A percentile compares a stretch with the other conserved stretches of the same genome.
These are phyloP conservation scores for Boletus rubroflammeus DNA, from an alignment of 768 basidiomycete species.

Conservation along the genomic window DNA sequence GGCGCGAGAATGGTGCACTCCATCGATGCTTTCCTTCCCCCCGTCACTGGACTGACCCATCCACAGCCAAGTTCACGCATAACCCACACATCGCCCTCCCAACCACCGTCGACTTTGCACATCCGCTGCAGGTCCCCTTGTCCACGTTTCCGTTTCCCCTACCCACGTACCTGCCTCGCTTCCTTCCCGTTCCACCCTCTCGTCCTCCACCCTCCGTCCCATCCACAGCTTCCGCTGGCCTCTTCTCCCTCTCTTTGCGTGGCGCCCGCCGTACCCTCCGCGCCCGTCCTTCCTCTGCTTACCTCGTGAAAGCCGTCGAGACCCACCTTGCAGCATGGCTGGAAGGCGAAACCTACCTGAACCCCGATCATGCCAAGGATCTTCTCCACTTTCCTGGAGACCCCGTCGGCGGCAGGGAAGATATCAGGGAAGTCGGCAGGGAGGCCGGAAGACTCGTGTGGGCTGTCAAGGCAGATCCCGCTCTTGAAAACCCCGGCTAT, in stretches of 20 bases:
- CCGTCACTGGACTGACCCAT: not conserved
- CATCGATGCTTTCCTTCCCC: not conserved
- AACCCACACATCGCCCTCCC: constrained; percentile 74
- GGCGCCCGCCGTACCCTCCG: constrained; percentile 71
- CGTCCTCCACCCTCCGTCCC: constrained; percentile 42
- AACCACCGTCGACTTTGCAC: constrained; percentile 49
- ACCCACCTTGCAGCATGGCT: constrained; percentile 63
- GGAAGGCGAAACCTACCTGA: constrained; percentile 51
- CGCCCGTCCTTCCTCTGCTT: constrained; percentile 45
- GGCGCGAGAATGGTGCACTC: constrained; percentile 70
- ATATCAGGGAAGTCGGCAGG: constrained; percentile 62
- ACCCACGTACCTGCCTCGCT: constrained; percentile 66
- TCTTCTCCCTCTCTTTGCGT: constrained; percentile 72
- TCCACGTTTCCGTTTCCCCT: constrained; percentile 76
- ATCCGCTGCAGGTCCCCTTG: constrained; percentile 40
- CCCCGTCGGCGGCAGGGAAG: constrained; percentile 48
- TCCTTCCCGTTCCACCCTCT: constrained; percentile 46
- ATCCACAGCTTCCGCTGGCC: constrained; percentile 61
- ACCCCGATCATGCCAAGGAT: constrained; percentile 42
- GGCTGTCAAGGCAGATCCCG: constrained; percentile 40
- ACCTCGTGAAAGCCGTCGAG: constrained; percentile 68
- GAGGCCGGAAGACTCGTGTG: constrained; percentile 69
- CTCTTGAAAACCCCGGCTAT: not conserved
- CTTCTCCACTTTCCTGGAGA: constrained; percentile 37
- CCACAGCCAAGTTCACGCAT: constrained; percentile 61